Evolutionary conservation across 2,329 filamentous ascomycete species (phyloP), one percentile per base, ranked within the genome.

Genomic region (Fonsecaea erecta): DNA sequence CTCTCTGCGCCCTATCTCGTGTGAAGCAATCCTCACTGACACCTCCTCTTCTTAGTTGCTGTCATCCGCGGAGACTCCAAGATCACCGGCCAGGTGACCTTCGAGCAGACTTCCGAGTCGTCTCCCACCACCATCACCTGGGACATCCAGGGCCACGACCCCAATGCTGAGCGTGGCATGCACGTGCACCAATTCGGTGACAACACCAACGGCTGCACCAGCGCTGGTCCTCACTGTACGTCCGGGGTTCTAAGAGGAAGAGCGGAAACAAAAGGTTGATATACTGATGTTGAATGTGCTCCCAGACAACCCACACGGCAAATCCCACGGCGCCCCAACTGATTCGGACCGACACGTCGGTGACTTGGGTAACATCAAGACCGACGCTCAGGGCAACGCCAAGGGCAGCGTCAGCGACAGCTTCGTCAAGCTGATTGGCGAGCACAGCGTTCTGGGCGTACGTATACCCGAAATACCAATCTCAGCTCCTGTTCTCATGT

Each of bases 151-250:
- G 94, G 95, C 82, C 85, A 97, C 83, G 93, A 98, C 78, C 77
- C 94, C 82, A 97, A 96, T 80, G 93, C 95, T 77, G 88, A 96
- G 88, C 94, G 95, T 82, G 95, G 92, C 81, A 93, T 98, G 87
- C 95, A 99, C 86, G 89, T 99, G 77, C 95, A 99, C 86, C 92
- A 95, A 81, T 99, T 97, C 77, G 95, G 95, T 80, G 95, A 98
- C 87, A 98, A 98, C 88, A 98, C 95, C 86, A 99, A 99, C 84
- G 95, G 95, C 81, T 99, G 95, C 91, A 98, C 94, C 72, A 96
- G 91, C 73, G 95, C 95, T 73, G 95, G 95, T 61, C 94, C 95
- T 81, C 95, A 99, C 86, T 99, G 93, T 96, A 84, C 79, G 91
- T 83, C 9, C 34, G 1, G 14, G 6, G 24, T 28, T 14, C 28